These are phyloP conservation scores for Yamadazyma siamensis DNA, from an alignment of 1,139 yeast species.

Conservation along the genomic window DNA sequence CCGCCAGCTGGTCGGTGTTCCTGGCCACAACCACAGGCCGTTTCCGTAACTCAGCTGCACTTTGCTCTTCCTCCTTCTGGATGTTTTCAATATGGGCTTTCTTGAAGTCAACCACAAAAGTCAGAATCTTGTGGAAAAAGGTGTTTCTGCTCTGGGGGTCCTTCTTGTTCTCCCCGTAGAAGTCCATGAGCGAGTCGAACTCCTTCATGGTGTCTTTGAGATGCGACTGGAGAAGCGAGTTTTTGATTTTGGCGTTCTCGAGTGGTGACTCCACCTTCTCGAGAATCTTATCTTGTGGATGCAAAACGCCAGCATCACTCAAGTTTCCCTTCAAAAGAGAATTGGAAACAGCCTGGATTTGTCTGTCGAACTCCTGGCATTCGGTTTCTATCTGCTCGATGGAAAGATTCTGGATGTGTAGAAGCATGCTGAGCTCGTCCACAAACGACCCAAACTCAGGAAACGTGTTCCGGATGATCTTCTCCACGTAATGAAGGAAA, in stretches of 20 bases:
- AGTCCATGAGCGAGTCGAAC: slow-evolving; percentile 62
- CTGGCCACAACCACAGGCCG: slow-evolving; percentile 2
- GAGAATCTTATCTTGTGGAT: slow-evolving; percentile 74
- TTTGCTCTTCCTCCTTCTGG: slow-evolving; percentile 46
- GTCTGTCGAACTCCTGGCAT: slow-evolving; percentile 58
- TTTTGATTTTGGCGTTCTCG: slow-evolving; percentile 62
- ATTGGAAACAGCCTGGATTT: slow-evolving; percentile 50
- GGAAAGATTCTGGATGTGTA: slow-evolving; percentile 62
- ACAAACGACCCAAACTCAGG: slow-evolving; percentile 76
- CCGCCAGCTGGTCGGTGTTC: slow-evolving; percentile 3
- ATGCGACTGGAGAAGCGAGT: slow-evolving; percentile 53
- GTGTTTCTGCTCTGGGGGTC: slow-evolving; percentile 46
- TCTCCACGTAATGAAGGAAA: slow-evolving; percentile 84
- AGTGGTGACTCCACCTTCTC: slow-evolving; percentile 45
- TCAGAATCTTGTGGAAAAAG: slow-evolving; percentile 36
- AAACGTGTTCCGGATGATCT: slow-evolving; percentile 68
- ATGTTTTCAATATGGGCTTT: slow-evolving; percentile 46
- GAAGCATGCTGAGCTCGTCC: slow-evolving; percentile 67
- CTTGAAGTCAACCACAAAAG: slow-evolving; percentile 40
- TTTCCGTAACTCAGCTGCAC: slow-evolving; percentile 27
- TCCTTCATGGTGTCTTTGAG: slow-evolving; percentile 51
- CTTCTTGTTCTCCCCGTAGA: slow-evolving; percentile 76
- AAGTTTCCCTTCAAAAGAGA: slow-evolving; percentile 71
- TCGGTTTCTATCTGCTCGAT: slow-evolving; percentile 75
- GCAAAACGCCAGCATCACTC: slow-evolving; percentile 63